Base-by-base conservation (phyloP, 2,329 filamentous ascomycete genomes). In the Microcyclospora tardicrescens region DNA sequence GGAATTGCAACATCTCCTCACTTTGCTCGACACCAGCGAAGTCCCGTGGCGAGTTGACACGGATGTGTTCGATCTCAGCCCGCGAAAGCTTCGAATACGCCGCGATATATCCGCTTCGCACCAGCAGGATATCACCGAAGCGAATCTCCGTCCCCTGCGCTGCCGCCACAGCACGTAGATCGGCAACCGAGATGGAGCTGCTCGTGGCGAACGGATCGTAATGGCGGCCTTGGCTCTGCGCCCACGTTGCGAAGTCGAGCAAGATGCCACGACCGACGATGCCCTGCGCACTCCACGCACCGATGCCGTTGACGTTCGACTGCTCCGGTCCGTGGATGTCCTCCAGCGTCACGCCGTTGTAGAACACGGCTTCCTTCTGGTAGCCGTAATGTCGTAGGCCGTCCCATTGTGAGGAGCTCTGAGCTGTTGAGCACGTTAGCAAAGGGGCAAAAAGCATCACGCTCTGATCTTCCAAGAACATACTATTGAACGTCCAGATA, bases 251-350 rank as follows among this genome's bases (percentile, higher is more conserved):
- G 44, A 70, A 69, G 49, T 76, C 73, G 27, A 75, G 50, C 16
- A 76, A 52, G 2, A 76, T 59, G 3, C 70, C 73, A 0, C 72
- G 59, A 6, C 72, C 72, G 1, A 73, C 69, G 37, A 77, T 75
- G 10, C 72, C 73, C 35, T 66, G 50, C 41, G 71, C 63, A 4
- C 67, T 57, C 67, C 68, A 73, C 0, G 64, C 59, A 15, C 59
- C 55, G 14, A 70, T 66, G 1, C 67, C 67, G 35, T 64, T 63
- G 3, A 64, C 58, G 1, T 57, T 61, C 10, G 47, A 59, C 42
- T 52, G 56, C 14, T 55, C 52, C 2, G 45, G 40, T 14, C 51
- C 56, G 43, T 67, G 61, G 16, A 64, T 64, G 3, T 60, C 47
- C 16, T 65, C 59, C 44, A 65, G 48, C 8, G 63, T 61, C 2